These are phyloP conservation scores for Jacaranda mimosifolia DNA, from an alignment of 257 asterid species.

Conservation along the genomic window DNA sequence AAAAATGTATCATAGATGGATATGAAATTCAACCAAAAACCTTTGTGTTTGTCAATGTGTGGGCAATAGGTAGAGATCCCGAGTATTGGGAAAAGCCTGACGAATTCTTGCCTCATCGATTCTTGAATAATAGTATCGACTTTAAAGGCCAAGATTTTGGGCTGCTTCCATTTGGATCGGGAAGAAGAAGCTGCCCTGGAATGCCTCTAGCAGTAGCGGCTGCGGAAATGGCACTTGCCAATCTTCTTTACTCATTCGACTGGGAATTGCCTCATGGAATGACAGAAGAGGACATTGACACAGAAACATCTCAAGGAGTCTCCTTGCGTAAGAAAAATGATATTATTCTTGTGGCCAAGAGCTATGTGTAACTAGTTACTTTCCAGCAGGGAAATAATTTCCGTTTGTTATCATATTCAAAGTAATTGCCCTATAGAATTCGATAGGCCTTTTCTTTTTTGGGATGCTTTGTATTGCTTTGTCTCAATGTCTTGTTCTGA, in stretches of 20 bases:
- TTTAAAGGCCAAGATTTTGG: slow-evolving; percentile 30
- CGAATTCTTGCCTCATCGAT: slow-evolving; percentile 30
- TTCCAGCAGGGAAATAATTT: too few relatives aligned
- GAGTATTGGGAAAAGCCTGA: background rate
- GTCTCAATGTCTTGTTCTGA: too few relatives aligned
- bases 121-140: slow-evolving; percentile 16
- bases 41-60: background rate
- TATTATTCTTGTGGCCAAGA: slow-evolving; percentile 4
- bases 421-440: too few relatives aligned
- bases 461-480: too few relatives aligned
- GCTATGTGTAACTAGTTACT: background rate
- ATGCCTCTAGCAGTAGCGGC: background rate
- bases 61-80: slow-evolving; percentile 32
- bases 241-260: slow-evolving; percentile 28
- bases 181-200: slow-evolving; percentile 30
- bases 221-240: slow-evolving; percentile 20
- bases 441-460: too few relatives aligned
- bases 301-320: background rate
- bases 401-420: too few relatives aligned
- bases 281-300: slow-evolving; percentile 16
- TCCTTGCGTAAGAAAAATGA: slow-evolving; percentile 13
- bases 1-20: slow-evolving; percentile 6
- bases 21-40: slow-evolving; percentile 18
- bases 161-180: slow-evolving; percentile 27
- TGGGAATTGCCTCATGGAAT: slow-evolving; percentile 34